Base-by-base conservation (phyloP, 306 rosid species). In the Prosopis cineraria region DNA sequence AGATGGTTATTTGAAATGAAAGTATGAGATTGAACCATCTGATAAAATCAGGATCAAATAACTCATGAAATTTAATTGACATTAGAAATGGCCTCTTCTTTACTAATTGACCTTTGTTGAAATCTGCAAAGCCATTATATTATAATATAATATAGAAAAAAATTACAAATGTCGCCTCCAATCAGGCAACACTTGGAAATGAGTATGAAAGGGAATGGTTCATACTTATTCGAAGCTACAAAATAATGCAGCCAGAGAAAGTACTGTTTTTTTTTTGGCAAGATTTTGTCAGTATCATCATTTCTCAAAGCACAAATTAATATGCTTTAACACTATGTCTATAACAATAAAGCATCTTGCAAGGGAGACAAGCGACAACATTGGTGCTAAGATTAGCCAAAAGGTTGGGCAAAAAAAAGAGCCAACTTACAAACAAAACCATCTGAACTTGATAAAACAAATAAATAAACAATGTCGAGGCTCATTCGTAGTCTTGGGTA, bases 31-130 rank as follows among this genome's bases (percentile, higher is more conserved):
- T 60, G 22, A 17, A 14, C 39, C 37, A 9, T 16, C 65, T 1
- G 53, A 20, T 43, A 19, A 64, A 72, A 45, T 44, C 29, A 53
- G 60, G 43, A 52, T 34, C 72, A 29, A 60, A 30, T 19, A 13
- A 12, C 30, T 73, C 39, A 43, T 31, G 39, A 73, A 80, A 73
- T 24, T 45, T 33, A 65, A 22, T 10, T 20, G 47, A 53, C 43
- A 40, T 20, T 7, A 30, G 31, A 65, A 66, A 43, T 66, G 19
- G 20, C 58, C 47, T 45, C 17, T 45, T 25, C 16, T 34, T 59
- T 60, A 47, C 11, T 19, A 5, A 36, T 52, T 11, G 7, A 10
- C 14, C 37, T 63, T n/a, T 36, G 16, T 64, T 34, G 8, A 64
- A 64, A 64, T 76, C n/a, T 1, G 12, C 1, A 48, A 48, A 5